Percentiles rank a stretch among this genome's conserved stretches.
Evolutionary conservation across 352 stramenopile genomes (phyloP).

Genomic region (Pythium phragmiticola): DNA sequence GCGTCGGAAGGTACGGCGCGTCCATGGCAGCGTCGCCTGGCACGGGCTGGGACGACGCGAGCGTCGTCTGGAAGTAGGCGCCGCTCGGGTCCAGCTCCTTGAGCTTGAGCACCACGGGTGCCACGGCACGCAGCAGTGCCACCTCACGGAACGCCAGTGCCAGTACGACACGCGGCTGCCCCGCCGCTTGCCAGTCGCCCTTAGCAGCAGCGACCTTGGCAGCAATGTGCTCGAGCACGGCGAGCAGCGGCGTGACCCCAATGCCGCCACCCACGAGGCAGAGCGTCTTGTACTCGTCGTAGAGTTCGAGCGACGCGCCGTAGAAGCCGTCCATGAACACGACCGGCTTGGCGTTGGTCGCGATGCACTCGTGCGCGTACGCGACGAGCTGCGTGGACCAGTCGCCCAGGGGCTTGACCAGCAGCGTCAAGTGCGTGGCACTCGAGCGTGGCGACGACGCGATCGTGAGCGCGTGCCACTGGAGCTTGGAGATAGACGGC

Average conservation of each 20-base stretch:
- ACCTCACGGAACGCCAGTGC: conserved; percentile 44
- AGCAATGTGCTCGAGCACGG: conserved; percentile 38
- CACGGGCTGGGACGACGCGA: neutral
- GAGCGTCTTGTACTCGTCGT: conserved; percentile 37
- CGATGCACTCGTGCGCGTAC: conserved; percentile 34
- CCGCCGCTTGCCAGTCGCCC: neutral
- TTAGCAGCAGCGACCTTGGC: conserved; percentile 24
- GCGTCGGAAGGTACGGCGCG: neutral
- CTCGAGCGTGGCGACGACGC: conserved; percentile 32
- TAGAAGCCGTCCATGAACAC: conserved; percentile 51
- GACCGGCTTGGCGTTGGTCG: conserved; percentile 16
- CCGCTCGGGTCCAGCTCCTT: conserved; percentile 30
- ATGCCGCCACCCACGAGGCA: conserved; percentile 39
- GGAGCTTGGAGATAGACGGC: conserved; percentile 38
- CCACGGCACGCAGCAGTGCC: conserved; percentile 33
- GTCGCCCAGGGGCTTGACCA: conserved; percentile 41
- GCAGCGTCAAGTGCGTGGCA: conserved; percentile 30
- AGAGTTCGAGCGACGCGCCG: conserved; percentile 31
- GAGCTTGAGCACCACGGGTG: conserved; percentile 27
- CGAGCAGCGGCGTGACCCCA: conserved; percentile 38
- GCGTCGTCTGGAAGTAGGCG: conserved; percentile 8
- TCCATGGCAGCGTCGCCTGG: conserved; percentile 1
- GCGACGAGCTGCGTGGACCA: conserved; percentile 34
- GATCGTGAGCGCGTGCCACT: conserved; percentile 55
- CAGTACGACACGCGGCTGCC: conserved; percentile 20